Base-by-base conservation (phyloP, 257 asterid species). In the Salvia rosmarinus region DNA sequence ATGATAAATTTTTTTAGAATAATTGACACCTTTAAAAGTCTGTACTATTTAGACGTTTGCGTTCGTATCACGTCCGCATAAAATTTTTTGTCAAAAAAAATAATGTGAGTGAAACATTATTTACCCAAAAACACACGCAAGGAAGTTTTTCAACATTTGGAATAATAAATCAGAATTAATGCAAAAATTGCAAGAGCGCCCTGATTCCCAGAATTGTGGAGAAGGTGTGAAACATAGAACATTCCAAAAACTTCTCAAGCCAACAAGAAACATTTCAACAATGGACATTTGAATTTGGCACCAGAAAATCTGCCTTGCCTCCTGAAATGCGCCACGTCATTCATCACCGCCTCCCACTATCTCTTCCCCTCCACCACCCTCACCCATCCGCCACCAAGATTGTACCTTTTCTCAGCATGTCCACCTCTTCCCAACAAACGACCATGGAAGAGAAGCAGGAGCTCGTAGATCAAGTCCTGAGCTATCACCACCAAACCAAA, bases 401-500 rank as follows among this genome's bases (percentile, higher is more conserved):
- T 11, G 61, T 57, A n/a, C 85, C 80, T 25, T 54, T 67, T 4
- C 73, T 34, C 84, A 76, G 77, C 80, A 87, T 91, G 92, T 87
- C 95, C 71, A 81, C 84, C 34, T 72, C 90, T 7, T 72, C 89
- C 2, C 81, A 83, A 39, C 72, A 67, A 56, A 32, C 82, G 5
- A 52, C 82, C 70, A 52, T 55, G 32, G 74, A 73, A 34, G 77
- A 75, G 19, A 67, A 75, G 35, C 79, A 69, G 54, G 80, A 81
- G 47, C 74, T 63, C 46, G 19, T 80, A 32, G 71, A 77, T 16
- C 95, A 86, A 76, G 89, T 75, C 37, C 66, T 89, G 77, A 84
- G 77, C 63, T 90, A 89, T 85, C 98, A 94, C 71, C 76, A 82
- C 80, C 92, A 86, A 49, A 94, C 98, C 0, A 89, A 90, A 64